Percentiles rank a stretch among this genome's conserved stretches.
phyloP scores from a whole-genome alignment of 148 eudicot genomes.

The Chenopodium formosanum region DNA sequence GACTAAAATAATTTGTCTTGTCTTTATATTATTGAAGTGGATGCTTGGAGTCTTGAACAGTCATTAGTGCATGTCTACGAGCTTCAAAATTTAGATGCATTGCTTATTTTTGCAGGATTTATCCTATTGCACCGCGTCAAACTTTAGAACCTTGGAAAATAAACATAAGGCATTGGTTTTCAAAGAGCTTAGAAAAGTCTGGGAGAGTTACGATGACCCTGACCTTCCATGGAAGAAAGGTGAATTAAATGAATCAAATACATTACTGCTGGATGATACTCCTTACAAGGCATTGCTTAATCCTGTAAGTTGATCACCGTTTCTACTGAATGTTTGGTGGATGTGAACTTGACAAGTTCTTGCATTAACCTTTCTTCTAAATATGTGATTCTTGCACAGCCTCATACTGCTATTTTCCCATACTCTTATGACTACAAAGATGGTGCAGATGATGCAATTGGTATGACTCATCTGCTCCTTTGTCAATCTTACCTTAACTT shows the following conservation, averaged over 20 bases:
- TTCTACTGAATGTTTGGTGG: not conserved
- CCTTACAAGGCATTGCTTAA: conserved; percentile 95
- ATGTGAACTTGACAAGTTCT: not conserved
- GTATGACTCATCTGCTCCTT: conserved; percentile 34
- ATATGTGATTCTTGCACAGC: conserved; percentile 37
- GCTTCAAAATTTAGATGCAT: not conserved
- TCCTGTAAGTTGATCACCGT: conserved; percentile 57
- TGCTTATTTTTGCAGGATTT: conserved; percentile 53
- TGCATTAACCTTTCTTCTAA: not conserved
- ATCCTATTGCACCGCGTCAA: conserved; percentile 69
- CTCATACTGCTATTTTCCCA: conserved; percentile 81
- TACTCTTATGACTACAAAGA: conserved; percentile 57
- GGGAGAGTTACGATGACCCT: conserved; percentile 48
- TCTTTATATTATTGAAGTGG: not conserved
- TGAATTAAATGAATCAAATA: conserved; percentile 68
- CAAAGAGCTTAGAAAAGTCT: conserved; percentile 73
- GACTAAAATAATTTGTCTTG: no score
- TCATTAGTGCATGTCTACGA: not conserved
- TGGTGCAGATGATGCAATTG: conserved; percentile 60
- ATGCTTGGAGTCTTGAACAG: no score
- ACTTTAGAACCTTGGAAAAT: conserved; percentile 76
- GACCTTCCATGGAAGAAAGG: conserved; percentile 70
- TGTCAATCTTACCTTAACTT: no score
- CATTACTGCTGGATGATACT: conserved; percentile 87
- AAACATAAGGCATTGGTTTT: conserved; percentile 73